These are phyloP conservation scores for Choricystis sp. DNA, from an alignment of 139 green algal species.

Conservation along the genomic window DNA sequence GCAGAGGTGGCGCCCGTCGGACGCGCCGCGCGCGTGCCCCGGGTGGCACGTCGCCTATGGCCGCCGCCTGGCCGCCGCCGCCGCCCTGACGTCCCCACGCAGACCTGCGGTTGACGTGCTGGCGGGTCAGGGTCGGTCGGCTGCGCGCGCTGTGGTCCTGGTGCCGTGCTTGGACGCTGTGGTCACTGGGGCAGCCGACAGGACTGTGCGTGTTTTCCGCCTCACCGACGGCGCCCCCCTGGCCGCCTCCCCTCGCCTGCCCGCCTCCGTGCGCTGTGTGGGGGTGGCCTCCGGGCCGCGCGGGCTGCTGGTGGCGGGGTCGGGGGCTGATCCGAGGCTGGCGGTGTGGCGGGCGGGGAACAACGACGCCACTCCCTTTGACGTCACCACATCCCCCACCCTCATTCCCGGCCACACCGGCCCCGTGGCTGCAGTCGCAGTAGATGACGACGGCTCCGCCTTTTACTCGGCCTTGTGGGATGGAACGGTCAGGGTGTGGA, in stretches of 20 bases:
- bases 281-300: conserved; percentile 5
- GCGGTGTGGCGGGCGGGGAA: background rate
- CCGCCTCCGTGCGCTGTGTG: conserved; percentile 7
- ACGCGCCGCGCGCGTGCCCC: background rate
- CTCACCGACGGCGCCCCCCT: conserved; percentile 29
- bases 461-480: conserved; percentile 31
- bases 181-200: conserved; percentile 32
- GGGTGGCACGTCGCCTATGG: background rate
- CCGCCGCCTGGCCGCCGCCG: background rate
- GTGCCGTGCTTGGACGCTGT: background rate
- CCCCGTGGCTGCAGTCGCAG: conserved; percentile 30
- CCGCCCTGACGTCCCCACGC: background rate
- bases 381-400: conserved; percentile 23
- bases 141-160: background rate
- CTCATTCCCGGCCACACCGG: conserved; percentile 30
- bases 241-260: conserved; percentile 17
- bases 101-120: background rate
- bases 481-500: conserved; percentile 36
- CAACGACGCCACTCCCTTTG: background rate
- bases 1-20: conserved; percentile 5
- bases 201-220: conserved; percentile 45
- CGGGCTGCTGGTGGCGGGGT: background rate
- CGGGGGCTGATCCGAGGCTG: background rate
- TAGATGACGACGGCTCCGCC: conserved; percentile 9
- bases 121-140: no score